Evolutionary conservation across 768 basidiomycete genomes (phyloP).

Genomic region (Podaxis mareebaensis): DNA sequence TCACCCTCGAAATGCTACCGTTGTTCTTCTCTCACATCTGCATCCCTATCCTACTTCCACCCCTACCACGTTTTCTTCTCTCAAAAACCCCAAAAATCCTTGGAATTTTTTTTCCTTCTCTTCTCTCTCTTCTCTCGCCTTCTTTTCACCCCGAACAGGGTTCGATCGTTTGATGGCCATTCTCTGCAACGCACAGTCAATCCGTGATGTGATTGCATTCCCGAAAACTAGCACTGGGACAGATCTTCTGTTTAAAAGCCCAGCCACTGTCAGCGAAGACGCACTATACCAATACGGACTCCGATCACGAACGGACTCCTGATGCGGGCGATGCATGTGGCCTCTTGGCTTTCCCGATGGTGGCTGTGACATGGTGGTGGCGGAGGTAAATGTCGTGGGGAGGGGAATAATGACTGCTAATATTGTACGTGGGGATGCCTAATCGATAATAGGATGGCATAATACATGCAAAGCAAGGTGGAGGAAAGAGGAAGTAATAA

Average conservation of each 20-base stretch:
- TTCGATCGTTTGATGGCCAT: slow-evolving; percentile 94
- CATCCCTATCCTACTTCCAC: not conserved
- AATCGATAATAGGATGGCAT: not conserved
- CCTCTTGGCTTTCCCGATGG: not conserved
- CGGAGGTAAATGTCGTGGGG: not conserved
- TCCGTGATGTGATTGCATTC: slow-evolving; percentile 96
- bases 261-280: slow-evolving; percentile 55
- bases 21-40: not conserved
- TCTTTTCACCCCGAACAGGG: slow-evolving; percentile 45
- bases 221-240: slow-evolving; percentile 85
- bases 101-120: too few species aligned
- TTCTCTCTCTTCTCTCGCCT: slow-evolving; percentile 8
- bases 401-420: slow-evolving; percentile 1
- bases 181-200: slow-evolving; percentile 82
- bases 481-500: slow-evolving; percentile 4
- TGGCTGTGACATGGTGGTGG: not conserved
- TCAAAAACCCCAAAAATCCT: slow-evolving; percentile 2
- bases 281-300: slow-evolving; percentile 69
- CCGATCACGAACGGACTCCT: slow-evolving; percentile 27
- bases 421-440: slow-evolving; percentile 2
- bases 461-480: not conserved
- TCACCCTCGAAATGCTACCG: slow-evolving; percentile 9
- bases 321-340: slow-evolving; percentile 7
- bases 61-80: slow-evolving; percentile 17
- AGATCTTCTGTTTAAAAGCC: slow-evolving; percentile 89